Evolutionary conservation across 1,284 basidiomycete genomes (phyloP).

Genomic region (Violaceomyces palustris): DNA sequence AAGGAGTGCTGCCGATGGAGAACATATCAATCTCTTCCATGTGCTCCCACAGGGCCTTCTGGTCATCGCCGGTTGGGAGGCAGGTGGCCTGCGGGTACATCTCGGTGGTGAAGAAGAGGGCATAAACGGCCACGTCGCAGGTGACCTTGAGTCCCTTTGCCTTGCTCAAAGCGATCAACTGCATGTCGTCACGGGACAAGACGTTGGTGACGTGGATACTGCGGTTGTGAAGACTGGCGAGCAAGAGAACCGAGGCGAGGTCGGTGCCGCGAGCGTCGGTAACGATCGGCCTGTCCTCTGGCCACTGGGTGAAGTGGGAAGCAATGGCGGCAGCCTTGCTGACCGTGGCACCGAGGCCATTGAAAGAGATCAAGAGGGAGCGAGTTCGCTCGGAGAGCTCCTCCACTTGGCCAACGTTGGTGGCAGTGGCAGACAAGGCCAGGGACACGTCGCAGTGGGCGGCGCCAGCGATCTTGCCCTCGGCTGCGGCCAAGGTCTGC

Average conservation of each 20-base stretch:
- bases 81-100: slow-evolving; percentile 59
- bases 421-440: slow-evolving; percentile 39
- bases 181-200: slow-evolving; percentile 77
- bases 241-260: slow-evolving; percentile 83
- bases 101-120: slow-evolving; percentile 80
- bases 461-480: slow-evolving; percentile 41
- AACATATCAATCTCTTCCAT: slow-evolving; percentile 82
- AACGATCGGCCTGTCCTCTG: slow-evolving; percentile 81
- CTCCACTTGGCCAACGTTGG: slow-evolving; percentile 27
- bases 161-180: slow-evolving; percentile 89
- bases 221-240: slow-evolving; percentile 85
- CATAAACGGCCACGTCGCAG: slow-evolving; percentile 89
- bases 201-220: slow-evolving; percentile 93
- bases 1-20: slow-evolving; percentile 80
- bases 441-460: slow-evolving; percentile 47
- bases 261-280: slow-evolving; percentile 89
- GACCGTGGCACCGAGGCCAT: slow-evolving; percentile 30
- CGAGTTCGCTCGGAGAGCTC: slow-evolving; percentile 40
- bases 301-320: slow-evolving; percentile 85
- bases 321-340: slow-evolving; percentile 61
- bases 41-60: slow-evolving; percentile 80
- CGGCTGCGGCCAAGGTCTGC: slow-evolving; percentile 31
- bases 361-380: slow-evolving; percentile 44
- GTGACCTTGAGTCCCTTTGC: slow-evolving; percentile 89
- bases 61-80: slow-evolving; percentile 74